Conservation (phyloP, 2,329 filamentous ascomycete species). For the Clonostachys sp. region DNA sequence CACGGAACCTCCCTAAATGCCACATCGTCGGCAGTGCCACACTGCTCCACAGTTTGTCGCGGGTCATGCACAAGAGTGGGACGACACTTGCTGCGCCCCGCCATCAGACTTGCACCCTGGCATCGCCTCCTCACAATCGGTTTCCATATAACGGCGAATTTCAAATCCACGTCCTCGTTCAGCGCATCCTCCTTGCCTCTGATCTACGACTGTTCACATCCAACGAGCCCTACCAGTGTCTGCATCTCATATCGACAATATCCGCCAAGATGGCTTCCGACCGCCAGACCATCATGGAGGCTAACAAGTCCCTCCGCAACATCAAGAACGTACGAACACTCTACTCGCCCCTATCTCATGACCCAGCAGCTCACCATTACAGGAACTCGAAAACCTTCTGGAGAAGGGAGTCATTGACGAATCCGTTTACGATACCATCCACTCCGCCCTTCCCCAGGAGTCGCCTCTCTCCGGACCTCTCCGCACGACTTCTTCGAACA, state of each 20-base stretch:
- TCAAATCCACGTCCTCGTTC: no score
- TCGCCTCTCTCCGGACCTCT: slow-evolving; percentile 49
- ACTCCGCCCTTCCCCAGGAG: slow-evolving; percentile 69
- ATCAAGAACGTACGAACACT: slow-evolving; percentile 70
- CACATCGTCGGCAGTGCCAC: no score
- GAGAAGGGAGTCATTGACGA: slow-evolving; percentile 77
- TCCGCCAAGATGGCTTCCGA: slow-evolving; percentile 37
- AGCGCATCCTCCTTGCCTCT: no score
- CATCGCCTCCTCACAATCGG: no score
- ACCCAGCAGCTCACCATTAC: neutral
- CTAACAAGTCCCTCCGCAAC: slow-evolving; percentile 79
- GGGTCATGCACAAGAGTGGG: no score
- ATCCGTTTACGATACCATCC: slow-evolving; percentile 70
- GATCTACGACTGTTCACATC: no score
- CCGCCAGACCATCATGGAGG: slow-evolving; percentile 58
- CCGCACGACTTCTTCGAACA: slow-evolving; percentile 23
- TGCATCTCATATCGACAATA: neutral
- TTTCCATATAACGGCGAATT: no score
- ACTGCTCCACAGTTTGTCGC: no score
- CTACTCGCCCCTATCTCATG: neutral
- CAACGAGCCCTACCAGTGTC: no score
- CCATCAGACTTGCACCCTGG: no score
- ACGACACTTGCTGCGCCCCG: no score
- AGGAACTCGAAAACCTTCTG: slow-evolving; percentile 89
- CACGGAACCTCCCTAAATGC: no score